Evolutionary conservation across 2,329 filamentous ascomycete genomes (phyloP).

Genomic region (Tricladium varicosporioides): DNA sequence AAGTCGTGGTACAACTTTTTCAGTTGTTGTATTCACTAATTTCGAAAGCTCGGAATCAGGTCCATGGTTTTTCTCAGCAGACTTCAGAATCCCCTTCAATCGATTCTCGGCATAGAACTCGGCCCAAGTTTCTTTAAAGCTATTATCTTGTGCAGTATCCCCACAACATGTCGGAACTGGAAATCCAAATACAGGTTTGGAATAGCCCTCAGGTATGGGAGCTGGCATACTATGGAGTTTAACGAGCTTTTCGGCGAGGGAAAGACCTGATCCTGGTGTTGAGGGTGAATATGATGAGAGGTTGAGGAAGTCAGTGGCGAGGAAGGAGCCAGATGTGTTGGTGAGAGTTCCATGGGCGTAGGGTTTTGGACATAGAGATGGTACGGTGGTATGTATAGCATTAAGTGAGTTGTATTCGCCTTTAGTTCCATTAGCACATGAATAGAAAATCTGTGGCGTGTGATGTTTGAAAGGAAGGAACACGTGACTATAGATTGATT

Average conservation of each 20-base stretch:
- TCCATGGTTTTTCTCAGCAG: slow-evolving; percentile 61
- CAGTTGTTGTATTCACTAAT: slow-evolving; percentile 63
- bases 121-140: slow-evolving; percentile 71
- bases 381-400: slow-evolving; percentile 70
- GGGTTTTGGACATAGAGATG: slow-evolving; percentile 72
- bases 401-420: slow-evolving; percentile 84
- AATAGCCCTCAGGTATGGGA: slow-evolving; percentile 58
- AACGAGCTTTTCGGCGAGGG: slow-evolving; percentile 74
- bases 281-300: slow-evolving; percentile 41
- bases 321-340: slow-evolving; percentile 43
- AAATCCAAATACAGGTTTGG: slow-evolving; percentile 74
- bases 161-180: slow-evolving; percentile 84
- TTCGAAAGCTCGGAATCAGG: slow-evolving; percentile 57
- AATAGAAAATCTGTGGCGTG: background rate
- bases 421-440: slow-evolving; percentile 35
- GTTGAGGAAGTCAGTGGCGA: slow-evolving; percentile 79
- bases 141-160: slow-evolving; percentile 77
- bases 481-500: background rate
- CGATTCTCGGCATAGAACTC: slow-evolving; percentile 82
- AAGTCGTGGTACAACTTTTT: slow-evolving; percentile 70
- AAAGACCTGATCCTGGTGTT: slow-evolving; percentile 40
- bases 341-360: slow-evolving; percentile 66
- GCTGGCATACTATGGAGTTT: slow-evolving; percentile 75
- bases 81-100: slow-evolving; percentile 61
- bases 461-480: background rate